Evolutionary conservation across 2,329 filamentous ascomycete genomes (phyloP), one percentile per base, ranked within the genome.

Genomic region (Waltergamsia citrina): DNA sequence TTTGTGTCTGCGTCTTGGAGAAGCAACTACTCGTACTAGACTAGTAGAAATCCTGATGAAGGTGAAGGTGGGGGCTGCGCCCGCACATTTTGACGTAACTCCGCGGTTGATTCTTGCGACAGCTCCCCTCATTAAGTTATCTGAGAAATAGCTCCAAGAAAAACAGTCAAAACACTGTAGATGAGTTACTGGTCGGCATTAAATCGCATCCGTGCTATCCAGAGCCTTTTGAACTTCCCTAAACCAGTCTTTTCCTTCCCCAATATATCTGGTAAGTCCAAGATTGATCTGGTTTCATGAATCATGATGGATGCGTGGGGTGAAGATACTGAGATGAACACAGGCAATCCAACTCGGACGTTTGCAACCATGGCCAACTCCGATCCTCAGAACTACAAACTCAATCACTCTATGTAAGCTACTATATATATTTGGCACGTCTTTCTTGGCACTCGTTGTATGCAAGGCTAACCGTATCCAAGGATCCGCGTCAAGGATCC

Each of bases 401-500:
- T 81, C 56, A 90, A 92, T 61, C 85, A 92, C 67, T 83, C 84
- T 37, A 96, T 96, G 90, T 77, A 53, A 52, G 69, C 33, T 15
- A n/a, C n/a, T n/a, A n/a, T n/a, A 6, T 20, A 23, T 4, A 21
- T 12, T 34, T 10, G 4, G 5, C 14, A 17, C n/a, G n/a, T n/a
- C n/a, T n/a, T n/a, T n/a, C 17, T 22, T 12, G 11, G 7, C 4
- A 12, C 16, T 25, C 6, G 3, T 20, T n/a, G 11, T 20, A 7
- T 24, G 11, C 22, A 20, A 16, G 7, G n/a, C 11, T 17, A 35
- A 29, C 40, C 39, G n/a, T 6, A 37, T 35, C 19, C 5, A 42
- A 92, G 85, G 85, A 69, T 94, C 55, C 82, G 90, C 57, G 83
- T 96, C 53, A 96, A 96, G 62, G 87, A 98, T 63, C 90, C 90